A percentile compares a stretch with the other conserved stretches of the same genome.
These are phyloP conservation scores for Epichloe typhina DNA, from an alignment of 2,329 filamentous ascomycete genomes.

Conservation along the genomic window DNA sequence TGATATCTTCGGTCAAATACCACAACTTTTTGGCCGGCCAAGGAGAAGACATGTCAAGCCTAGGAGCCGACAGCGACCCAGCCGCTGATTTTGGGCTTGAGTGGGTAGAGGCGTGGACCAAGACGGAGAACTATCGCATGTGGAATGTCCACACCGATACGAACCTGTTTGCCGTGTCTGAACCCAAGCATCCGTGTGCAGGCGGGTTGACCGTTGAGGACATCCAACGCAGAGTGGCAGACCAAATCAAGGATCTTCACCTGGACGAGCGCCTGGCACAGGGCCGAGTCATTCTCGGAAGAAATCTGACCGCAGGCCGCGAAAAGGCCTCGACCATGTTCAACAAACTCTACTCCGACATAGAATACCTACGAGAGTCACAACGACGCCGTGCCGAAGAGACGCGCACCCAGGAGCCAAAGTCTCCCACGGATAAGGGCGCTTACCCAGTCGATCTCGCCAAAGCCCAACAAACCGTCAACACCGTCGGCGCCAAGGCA, in stretches of 20 bases:
- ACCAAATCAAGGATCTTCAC: conserved; percentile 88
- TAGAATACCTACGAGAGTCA: conserved; percentile 49
- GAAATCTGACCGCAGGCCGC: conserved; percentile 75
- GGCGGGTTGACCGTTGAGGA: conserved; percentile 90
- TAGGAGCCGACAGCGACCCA: conserved; percentile 70
- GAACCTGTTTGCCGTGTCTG: conserved; percentile 93
- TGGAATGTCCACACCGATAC: conserved; percentile 72
- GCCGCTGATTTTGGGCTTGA: conserved; percentile 70
- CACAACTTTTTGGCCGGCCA: conserved; percentile 58
- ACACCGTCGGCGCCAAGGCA: conserved; percentile 41
- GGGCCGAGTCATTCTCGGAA: conserved; percentile 72
- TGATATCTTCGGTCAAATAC: conserved; percentile 84
- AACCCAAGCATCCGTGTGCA: conserved; percentile 84
- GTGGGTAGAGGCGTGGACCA: conserved; percentile 78
- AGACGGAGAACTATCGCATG: conserved; percentile 81
- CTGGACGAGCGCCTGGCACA: conserved; percentile 81
- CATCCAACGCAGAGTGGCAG: conserved; percentile 75
- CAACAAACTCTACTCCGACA: conserved; percentile 79
- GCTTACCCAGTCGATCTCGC: conserved; percentile 15
- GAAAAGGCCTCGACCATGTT: conserved; percentile 81
- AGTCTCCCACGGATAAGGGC: conserved; percentile 4
- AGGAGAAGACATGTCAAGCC: conserved; percentile 53
- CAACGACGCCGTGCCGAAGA: conserved; percentile 30
- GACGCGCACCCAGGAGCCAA: conserved; percentile 12
- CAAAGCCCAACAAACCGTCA: conserved; percentile 32